phyloP scores from a whole-genome alignment of 441 rosid species.

The Gossypium trilobum region DNA sequence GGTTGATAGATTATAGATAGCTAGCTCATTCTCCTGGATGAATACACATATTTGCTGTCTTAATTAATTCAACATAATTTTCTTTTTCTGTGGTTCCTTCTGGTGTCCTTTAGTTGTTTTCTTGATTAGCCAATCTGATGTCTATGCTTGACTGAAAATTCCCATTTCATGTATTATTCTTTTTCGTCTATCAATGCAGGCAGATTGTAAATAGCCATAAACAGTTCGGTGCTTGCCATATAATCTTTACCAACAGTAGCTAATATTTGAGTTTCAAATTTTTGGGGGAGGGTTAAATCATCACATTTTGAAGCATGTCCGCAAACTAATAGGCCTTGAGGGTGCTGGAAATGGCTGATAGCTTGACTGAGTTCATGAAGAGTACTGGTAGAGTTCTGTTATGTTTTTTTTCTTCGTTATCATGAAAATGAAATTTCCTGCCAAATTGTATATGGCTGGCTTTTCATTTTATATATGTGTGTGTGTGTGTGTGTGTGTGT shows the following conservation, averaged over 20 bases:
- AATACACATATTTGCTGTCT: neutral
- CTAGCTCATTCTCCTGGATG: neutral
- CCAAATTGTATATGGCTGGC: neutral
- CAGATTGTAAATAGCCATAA: conserved; percentile 13
- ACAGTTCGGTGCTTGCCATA: conserved; percentile 13
- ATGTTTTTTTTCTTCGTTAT: neutral
- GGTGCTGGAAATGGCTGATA: neutral
- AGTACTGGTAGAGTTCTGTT: neutral
- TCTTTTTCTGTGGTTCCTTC: neutral
- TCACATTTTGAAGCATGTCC: neutral
- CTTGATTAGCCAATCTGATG: neutral
- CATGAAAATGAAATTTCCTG: neutral
- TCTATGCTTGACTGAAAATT: neutral
- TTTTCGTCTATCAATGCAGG: conserved; percentile 18
- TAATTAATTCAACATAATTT: neutral
- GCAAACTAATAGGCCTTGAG: neutral
- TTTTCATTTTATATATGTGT: neutral
- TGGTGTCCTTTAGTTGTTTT: neutral
- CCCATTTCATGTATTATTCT: neutral
- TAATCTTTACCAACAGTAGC: neutral
- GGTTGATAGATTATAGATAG: neutral
- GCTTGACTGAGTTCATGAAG: neutral
- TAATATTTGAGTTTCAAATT: neutral
- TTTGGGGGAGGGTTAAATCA: neutral
- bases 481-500: no score